Evolutionary conservation across 257 asterid species (phyloP), one percentile per base, ranked within the genome.

Genomic region (Cinchona pubescens): DNA sequence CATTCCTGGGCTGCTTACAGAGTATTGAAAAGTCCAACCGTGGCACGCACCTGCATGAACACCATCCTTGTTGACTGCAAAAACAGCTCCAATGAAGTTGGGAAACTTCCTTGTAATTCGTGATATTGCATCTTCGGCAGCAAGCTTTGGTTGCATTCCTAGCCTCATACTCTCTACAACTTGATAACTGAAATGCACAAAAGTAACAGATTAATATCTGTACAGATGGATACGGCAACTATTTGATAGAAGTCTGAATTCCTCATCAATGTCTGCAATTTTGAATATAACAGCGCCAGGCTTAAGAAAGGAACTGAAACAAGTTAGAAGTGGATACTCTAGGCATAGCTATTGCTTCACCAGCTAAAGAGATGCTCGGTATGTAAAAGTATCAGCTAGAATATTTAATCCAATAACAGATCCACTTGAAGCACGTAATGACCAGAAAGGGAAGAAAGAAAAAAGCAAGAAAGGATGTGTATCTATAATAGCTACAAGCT

Each of bases 11-110:
- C 84, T 87, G 80, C 88, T 88, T 61, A 92, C 96, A 0, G 98
- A 90, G 88, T 94, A 92, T 82, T 90, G 94, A 71, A 94, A 94
- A 59, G 96, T 92, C 99, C 99, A 94, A 48, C 99, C 97, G 80
- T 92, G 87, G 88, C 96, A 92, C 51, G 98, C 98, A 25, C 98
- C 98, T 1, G 94, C 97, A 76, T 94, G 99, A 43, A 72, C 77
- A 1, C 99, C 98, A 42, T 79, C 79, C 83, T 79, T 88, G 72
- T 85, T 82, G 25, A 94, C 85, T 1, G 96, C 98, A 78, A 94
- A 90, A 80, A 91, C 79, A 40, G 98, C 99, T 79, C 99, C 99
- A 1, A 88, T 86, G 69, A 94, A 94, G 80, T 85, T 74, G 0
- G 97, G 98, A 81, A 68, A 94, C 81, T 87, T 92, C 78, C 89